Evolutionary conservation across 2,329 filamentous ascomycete genomes (phyloP), one percentile per base, ranked within the genome.

Genomic region (Eurotiales sp.): DNA sequence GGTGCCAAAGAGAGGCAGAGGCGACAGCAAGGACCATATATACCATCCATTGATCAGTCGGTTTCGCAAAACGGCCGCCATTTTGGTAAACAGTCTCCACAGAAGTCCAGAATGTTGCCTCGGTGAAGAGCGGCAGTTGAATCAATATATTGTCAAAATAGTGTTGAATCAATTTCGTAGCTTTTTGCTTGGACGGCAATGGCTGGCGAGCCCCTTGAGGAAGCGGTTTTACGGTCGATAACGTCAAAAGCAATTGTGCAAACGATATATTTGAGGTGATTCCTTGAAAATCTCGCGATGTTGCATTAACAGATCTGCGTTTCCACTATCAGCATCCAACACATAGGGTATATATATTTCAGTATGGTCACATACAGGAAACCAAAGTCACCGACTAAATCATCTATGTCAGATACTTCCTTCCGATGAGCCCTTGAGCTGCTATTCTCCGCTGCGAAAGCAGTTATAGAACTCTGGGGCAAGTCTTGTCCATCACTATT

Each of bases 381-480:
- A 49, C 91, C 91, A 76, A 97, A 96, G 63, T 96, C 91, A 1
- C 91, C 95, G 19, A 96, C 88, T 2, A 97, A 76, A 48, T 93
- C 86, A 70, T 96, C 92, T 49, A 96, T 90, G 66, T 95, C 89
- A 0, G 85, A 87, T 41, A 88, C 87, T 67, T 96, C 92, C 57
- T 77, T 81, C 19, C 76, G 71, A 51, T 78, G 73, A 17, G 75
- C 72, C 8, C 74, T 53, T 17, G 62, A 59, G 19, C 63, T 55
- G 8, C 59, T 51, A 29, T 58, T 62, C 34, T 58, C 55, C 11
- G 62, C 62, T 5, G 65, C 60, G 40, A 59, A 60, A 1, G 67
- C 66, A 8, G 68, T 70, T 50, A 70, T 69, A 22, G 68, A 70
- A 55, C 64, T 64, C 52, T 70, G 64, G 25, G 61, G 64, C 12